A percentile compares a stretch with the other conserved stretches of the same genome.
These are phyloP conservation scores for Coelastrella sp. DNA, from an alignment of 139 green algal genomes.

Conservation along the genomic window DNA sequence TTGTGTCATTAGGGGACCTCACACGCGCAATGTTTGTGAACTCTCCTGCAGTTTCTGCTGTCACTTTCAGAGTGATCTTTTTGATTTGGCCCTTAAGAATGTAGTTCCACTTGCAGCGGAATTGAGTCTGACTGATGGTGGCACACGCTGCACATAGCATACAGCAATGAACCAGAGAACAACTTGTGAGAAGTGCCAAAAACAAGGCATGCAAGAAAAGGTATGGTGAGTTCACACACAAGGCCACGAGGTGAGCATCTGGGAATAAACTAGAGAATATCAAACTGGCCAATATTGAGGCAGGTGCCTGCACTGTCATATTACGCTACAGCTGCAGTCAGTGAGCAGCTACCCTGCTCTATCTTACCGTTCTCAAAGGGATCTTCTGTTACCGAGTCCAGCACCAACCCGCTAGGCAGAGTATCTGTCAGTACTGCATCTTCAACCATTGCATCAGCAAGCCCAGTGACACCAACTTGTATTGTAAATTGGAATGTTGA, in stretches of 20 bases:
- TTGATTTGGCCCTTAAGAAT: not conserved
- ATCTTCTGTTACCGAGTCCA: not conserved
- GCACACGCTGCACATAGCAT: not conserved
- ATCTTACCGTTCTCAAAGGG: conserved; percentile 4
- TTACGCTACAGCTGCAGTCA: not conserved
- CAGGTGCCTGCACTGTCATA: too few relatives aligned
- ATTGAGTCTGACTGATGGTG: not conserved
- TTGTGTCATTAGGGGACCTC: not conserved
- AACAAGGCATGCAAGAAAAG: too few relatives aligned
- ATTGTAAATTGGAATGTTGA: not conserved
- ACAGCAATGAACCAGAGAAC: not conserved
- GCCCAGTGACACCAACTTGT: not conserved
- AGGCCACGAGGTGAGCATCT: too few relatives aligned
- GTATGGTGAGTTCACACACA: too few relatives aligned
- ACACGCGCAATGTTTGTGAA: not conserved
- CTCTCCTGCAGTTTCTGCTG: not conserved
- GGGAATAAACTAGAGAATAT: too few relatives aligned
- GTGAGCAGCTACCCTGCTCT: not conserved
- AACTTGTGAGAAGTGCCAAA: too few relatives aligned
- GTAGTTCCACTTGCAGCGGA: not conserved
- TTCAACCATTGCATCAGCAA: not conserved
- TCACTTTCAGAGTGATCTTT: not conserved
- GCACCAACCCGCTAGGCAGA: not conserved
- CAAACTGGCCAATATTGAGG: too few relatives aligned
- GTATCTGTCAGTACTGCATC: not conserved